Conservation (phyloP, 192 early-diverging fungal genomes). For the Geranomyces variabilis region DNA sequence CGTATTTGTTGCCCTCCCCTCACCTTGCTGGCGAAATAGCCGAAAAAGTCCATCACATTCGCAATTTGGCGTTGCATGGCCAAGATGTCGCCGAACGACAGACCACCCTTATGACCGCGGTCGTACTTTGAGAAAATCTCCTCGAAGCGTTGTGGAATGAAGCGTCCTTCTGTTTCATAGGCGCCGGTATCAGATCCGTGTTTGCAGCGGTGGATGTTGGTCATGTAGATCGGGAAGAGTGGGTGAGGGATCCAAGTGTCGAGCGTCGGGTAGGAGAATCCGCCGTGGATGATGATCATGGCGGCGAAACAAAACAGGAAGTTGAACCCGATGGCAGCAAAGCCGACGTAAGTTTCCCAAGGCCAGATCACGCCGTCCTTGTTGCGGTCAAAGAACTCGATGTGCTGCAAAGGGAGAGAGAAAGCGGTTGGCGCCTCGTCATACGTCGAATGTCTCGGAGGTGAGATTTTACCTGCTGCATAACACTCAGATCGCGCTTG, state of each 20-base stretch:
- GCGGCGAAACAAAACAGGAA: constrained; percentile 41
- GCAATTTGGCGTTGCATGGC: constrained; percentile 28
- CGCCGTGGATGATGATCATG: constrained; percentile 44
- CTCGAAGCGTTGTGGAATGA: constrained; percentile 58
- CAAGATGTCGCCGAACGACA: constrained; percentile 25
- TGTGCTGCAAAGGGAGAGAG: constrained; percentile 43
- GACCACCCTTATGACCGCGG: constrained; percentile 33
- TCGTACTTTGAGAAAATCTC: constrained; percentile 48
- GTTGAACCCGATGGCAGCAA: constrained; percentile 52
- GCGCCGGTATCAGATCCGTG: constrained; percentile 56
- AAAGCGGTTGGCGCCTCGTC: too few species aligned
- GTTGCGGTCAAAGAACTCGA: constrained; percentile 53
- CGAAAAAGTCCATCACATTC: constrained; percentile 36
- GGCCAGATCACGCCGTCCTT: constrained; percentile 43
- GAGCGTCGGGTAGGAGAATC: constrained; percentile 42
- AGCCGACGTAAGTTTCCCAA: constrained; percentile 38
- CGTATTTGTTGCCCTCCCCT: too few species aligned
- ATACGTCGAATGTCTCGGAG: too few species aligned
- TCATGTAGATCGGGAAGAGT: constrained; percentile 48
- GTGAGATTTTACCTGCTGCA: constrained; percentile 36
- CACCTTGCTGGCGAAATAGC: constrained; percentile 19
- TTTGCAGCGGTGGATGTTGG: constrained; percentile 53
- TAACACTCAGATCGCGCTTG: constrained; percentile 28
- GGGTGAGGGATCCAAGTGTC: constrained; percentile 55
- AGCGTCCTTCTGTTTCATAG: constrained; percentile 47